phyloP scores from a whole-genome alignment of 352 stramenopile genomes.

The Aphanomyces euteiches region DNA sequence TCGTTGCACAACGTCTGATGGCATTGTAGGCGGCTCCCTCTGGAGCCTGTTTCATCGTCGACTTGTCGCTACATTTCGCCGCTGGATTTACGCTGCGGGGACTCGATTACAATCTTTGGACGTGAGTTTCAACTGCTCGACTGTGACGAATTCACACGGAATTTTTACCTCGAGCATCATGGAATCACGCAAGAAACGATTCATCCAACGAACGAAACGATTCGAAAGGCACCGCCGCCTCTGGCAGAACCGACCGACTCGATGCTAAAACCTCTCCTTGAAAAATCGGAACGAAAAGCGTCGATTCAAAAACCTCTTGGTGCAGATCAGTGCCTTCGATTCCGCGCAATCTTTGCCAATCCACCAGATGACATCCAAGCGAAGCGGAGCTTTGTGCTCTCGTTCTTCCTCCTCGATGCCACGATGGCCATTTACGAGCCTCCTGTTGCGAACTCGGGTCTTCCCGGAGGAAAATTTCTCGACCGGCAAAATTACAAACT shows the following conservation, averaged over 20 bases:
- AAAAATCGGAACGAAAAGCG: not conserved
- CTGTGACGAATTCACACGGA: constrained; percentile 88
- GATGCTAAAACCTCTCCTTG: constrained; percentile 10
- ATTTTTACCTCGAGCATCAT: constrained; percentile 81
- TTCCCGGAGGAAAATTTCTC: constrained; percentile 63
- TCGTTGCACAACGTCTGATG: no score
- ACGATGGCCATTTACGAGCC: constrained; percentile 76
- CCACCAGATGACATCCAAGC: constrained; percentile 40
- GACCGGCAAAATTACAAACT: constrained; percentile 64
- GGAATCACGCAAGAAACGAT: constrained; percentile 72
- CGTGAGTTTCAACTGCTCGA: constrained; percentile 84
- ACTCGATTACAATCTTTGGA: constrained; percentile 80
- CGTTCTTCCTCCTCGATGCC: constrained; percentile 74
- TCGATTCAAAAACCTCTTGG: not conserved
- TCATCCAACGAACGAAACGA: not conserved
- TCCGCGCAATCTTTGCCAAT: constrained; percentile 59
- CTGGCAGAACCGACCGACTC: not conserved
- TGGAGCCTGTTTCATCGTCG: constrained; percentile 22
- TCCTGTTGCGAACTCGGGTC: constrained; percentile 59
- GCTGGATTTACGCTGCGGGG: constrained; percentile 77
- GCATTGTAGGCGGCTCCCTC: no score
- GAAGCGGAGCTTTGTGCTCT: constrained; percentile 68
- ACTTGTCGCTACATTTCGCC: constrained; percentile 40
- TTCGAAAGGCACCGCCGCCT: not conserved
- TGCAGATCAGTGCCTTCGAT: constrained; percentile 57